phyloP scores from a whole-genome alignment of 2,329 filamentous ascomycete genomes.

The Alternaria burnsii region DNA sequence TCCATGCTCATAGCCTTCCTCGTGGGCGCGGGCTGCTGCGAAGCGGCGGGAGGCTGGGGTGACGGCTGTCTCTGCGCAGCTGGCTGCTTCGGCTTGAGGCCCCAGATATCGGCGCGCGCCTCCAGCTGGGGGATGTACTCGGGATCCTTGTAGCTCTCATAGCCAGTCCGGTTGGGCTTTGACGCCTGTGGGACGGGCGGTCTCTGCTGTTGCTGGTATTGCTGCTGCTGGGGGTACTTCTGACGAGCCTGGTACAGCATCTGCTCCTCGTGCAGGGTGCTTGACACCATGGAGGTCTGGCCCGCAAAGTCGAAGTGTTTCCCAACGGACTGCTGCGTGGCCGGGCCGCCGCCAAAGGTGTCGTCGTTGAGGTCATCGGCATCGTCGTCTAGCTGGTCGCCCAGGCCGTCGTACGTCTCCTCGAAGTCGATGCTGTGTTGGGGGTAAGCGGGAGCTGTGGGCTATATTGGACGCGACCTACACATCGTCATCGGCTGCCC shows the following conservation, averaged over 20 bases:
- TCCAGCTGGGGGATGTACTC: slow-evolving; percentile 89
- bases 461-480: slow-evolving; percentile 49
- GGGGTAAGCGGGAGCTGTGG: slow-evolving; percentile 55
- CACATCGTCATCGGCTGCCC: slow-evolving; percentile 66
- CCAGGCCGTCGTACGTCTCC: slow-evolving; percentile 95
- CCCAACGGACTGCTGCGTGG: slow-evolving; percentile 67
- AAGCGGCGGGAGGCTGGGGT: slow-evolving; percentile 27
- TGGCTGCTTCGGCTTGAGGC: slow-evolving; percentile 70
- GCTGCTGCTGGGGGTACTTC: slow-evolving; percentile 54
- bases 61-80: slow-evolving; percentile 46
- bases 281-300: slow-evolving; percentile 84
- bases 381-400: slow-evolving; percentile 87
- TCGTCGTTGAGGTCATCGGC: slow-evolving; percentile 97
- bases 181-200: slow-evolving; percentile 55
- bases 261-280: slow-evolving; percentile 90
- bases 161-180: slow-evolving; percentile 78
- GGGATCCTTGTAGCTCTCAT: slow-evolving; percentile 88
- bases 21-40: slow-evolving; percentile 34
- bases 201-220: slow-evolving; percentile 41
- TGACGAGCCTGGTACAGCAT: slow-evolving; percentile 81
- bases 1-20: slow-evolving; percentile 94
- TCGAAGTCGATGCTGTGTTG: slow-evolving; percentile 81
- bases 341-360: slow-evolving; percentile 73
- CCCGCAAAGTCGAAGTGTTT: slow-evolving; percentile 98
- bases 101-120: slow-evolving; percentile 94